Percentiles rank a stretch among this genome's conserved stretches.
phyloP scores from a whole-genome alignment of 2,329 filamentous ascomycete species.

The Fusarium secorum region DNA sequence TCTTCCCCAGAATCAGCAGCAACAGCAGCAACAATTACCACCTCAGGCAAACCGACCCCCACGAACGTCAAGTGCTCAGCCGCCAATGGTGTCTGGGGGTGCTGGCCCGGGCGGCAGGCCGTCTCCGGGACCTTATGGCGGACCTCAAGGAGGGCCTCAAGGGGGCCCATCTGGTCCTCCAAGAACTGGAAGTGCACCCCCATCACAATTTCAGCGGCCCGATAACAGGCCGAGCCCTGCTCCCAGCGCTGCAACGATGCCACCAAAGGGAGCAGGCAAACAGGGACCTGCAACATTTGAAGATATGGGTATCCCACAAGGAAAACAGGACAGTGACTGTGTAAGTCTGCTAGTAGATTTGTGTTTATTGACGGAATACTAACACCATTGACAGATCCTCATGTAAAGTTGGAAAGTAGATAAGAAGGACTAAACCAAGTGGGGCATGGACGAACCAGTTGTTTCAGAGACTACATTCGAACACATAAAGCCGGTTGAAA shows the following conservation, averaged over 20 bases:
- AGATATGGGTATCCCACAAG: constrained; percentile 93
- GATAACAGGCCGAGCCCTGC: constrained; percentile 43
- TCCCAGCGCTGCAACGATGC: constrained; percentile 47
- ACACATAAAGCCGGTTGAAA: constrained; percentile 21
- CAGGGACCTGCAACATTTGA: constrained; percentile 96
- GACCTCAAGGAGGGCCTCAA: constrained; percentile 27
- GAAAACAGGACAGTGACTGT: constrained; percentile 87
- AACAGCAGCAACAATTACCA: constrained; percentile 15
- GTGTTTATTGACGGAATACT: not conserved
- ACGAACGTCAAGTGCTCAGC: constrained; percentile 37
- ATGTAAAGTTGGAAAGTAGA: constrained; percentile 33
- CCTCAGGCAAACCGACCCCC: constrained; percentile 25
- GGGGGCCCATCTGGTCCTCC: constrained; percentile 26
- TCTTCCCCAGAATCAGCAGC: constrained; percentile 37
- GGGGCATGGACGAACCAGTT: not conserved
- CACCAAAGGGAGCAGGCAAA: constrained; percentile 50
- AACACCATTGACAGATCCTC: constrained; percentile 33
- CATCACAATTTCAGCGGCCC: constrained; percentile 43
- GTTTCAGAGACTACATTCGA: not conserved
- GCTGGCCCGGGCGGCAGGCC: constrained; percentile 36
- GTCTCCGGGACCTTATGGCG: constrained; percentile 34
- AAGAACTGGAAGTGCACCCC: constrained; percentile 51
- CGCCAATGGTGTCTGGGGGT: constrained; percentile 29
- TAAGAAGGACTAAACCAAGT: not conserved
- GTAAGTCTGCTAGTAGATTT: constrained; percentile 62